phyloP scores from a whole-genome alignment of 768 basidiomycete species.

The Megacollybia marginata region DNA sequence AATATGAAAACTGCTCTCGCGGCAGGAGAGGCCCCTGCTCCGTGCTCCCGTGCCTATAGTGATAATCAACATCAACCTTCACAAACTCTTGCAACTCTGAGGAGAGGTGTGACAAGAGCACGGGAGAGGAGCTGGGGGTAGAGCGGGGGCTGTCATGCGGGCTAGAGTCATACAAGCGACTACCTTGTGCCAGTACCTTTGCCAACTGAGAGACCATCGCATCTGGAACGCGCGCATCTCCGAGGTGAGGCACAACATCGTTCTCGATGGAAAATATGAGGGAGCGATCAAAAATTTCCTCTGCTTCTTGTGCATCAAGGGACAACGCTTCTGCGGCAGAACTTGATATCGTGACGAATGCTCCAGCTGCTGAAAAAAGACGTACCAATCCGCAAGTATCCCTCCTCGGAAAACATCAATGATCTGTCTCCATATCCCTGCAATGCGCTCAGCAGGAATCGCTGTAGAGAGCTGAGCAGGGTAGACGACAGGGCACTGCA shows the following conservation, averaged over 20 bases:
- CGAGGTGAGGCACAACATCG: conserved; percentile 73
- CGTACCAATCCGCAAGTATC: conserved; percentile 80
- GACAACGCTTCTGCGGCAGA: conserved; percentile 49
- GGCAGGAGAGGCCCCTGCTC: conserved; percentile 48
- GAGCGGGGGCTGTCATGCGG: conserved; percentile 2
- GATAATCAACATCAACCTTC: conserved; percentile 19
- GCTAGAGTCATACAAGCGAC: conserved; percentile 44
- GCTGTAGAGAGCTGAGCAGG: conserved; percentile 22
- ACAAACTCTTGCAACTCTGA: conserved; percentile 19
- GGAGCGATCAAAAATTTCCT: conserved; percentile 81
- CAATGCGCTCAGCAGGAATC: conserved; percentile 56
- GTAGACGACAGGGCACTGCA: neutral
- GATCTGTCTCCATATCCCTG: conserved; percentile 81
- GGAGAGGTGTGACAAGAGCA: conserved; percentile 5
- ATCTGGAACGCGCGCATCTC: conserved; percentile 63
- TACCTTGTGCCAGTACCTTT: conserved; percentile 66
- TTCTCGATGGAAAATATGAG: conserved; percentile 75
- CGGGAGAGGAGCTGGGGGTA: conserved; percentile 8
- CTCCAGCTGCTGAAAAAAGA: neutral
- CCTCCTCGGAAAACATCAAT: conserved; percentile 78
- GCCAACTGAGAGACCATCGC: conserved; percentile 60
- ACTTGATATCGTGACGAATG: conserved; percentile 24
- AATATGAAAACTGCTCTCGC: conserved; percentile 84
- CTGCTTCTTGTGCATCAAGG: conserved; percentile 60
- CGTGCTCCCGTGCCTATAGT: conserved; percentile 45